Evolutionary conservation across 2,329 filamentous ascomycete species (phyloP), one percentile per base, ranked within the genome.

Genomic region (Stemphylium vesicarium): DNA sequence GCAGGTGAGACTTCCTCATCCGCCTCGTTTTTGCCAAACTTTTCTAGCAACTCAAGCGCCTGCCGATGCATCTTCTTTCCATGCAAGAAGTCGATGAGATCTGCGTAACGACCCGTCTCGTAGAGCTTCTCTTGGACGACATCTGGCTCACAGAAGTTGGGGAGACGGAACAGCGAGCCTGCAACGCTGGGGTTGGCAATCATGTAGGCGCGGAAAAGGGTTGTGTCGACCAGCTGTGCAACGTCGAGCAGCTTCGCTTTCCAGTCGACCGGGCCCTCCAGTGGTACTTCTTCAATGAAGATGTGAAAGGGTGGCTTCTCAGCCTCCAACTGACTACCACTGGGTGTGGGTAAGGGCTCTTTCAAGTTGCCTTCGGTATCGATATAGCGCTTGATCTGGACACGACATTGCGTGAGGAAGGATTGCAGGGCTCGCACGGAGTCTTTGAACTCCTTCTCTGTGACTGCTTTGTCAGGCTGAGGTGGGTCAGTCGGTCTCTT

Each of bases 51-150:
- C 62, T 92, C 89, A 15, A 99, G 79, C 0, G 95, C 94, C 69
- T 96, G 88, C 15, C 88, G 86, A 75, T 99, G 95, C 36, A 98
- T 83, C 74, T 89, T 93, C 79, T 99, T 99, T 60, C 95, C 95
- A 68, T 96, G 92, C 64, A 98, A 88, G 72, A 99, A 99, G 74
- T 98, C 94, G n/a, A 99, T 92, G 1, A 99, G 81, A 77, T 98
- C 94, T 46, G 89, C 94, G 75, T 96, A 97, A 29, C 93, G 87
- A 53, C 90, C 90, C 36, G 88, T 91, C 72, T 96, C 91, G 56
- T 96, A 87, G 4, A 99, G 80, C 66, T 92, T 92, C 75, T 96
- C 91, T 71, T 96, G 95, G 18, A 99, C 94, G 2, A 98, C 95
- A 26, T 91, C 89, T 0, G 95, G 94, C 66, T 99, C 94, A 74